Base-by-base conservation (phyloP, 352 stramenopile genomes). In the Globisporangium perplexum region DNA sequence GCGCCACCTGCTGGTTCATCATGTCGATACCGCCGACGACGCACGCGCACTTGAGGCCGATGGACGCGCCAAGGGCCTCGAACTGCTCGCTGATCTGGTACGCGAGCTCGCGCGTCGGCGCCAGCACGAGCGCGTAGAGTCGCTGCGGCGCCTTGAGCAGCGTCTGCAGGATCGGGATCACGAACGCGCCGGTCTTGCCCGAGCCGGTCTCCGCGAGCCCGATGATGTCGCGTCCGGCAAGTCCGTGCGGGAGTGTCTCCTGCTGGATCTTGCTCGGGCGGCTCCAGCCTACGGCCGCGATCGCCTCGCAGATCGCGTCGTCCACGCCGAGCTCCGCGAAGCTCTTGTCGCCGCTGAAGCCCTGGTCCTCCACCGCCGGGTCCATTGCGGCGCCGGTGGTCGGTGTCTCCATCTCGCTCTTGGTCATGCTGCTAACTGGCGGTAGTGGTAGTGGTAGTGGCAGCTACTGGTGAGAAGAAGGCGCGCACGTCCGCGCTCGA, bases 21-120 rank as follows among this genome's bases (percentile, higher is more conserved):
- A 98, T 98, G 63, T 99, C 95, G 50, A 99, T 96, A 30, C 97
- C 97, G 53, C 97, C 94, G 50, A 96, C 93, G n/a, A 97, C 83
- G 63, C 77, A 98, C 56, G 69, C 83, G 58, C 69, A 96, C 75
- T 89, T 97, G 46, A 93, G 82, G n/a, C 87, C 97, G 60, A 97
- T 98, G 36, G 77, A 86, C 41, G 78, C 79, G 43, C 82, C 96
- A 7, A 97, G 78, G 26, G 78, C 96, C 51, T 97, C 86, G 48
- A 98, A 96, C 63, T 98, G 89, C 60, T 98, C 93, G 63, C 84
- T 80, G 66, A 98, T 98, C 77, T 98, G 94, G 64, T 98, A 97
- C 41, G 94, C 95, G 45, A 98, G 71, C 71, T 98, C 96, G 52
- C 96, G 85, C 42, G 95, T 98, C 11, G 95, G 95, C 18, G 95